Percentiles rank a stretch among this genome's conserved stretches.
phyloP scores from a whole-genome alignment of 169 alveolate species.

The Plasmodium berghei region DNA sequence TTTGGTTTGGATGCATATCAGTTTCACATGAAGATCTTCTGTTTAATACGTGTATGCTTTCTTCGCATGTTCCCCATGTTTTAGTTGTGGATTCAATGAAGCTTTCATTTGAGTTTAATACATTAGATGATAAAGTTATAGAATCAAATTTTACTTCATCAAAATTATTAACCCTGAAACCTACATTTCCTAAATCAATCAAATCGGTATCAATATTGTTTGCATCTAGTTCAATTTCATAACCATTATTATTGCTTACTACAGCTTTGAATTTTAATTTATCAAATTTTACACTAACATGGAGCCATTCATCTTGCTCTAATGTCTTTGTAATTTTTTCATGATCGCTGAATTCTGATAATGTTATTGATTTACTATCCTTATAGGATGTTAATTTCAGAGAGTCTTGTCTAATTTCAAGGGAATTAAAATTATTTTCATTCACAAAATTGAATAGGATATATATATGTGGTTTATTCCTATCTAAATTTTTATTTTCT shows the following conservation, averaged over 20 bases:
- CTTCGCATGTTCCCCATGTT: slow-evolving; percentile 84
- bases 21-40: slow-evolving; percentile 79
- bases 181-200: slow-evolving; percentile 80
- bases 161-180: slow-evolving; percentile 44
- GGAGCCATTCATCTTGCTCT: slow-evolving; percentile 76
- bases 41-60: slow-evolving; percentile 79
- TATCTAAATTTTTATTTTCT: slow-evolving; percentile 11
- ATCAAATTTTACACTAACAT: slow-evolving; percentile 74
- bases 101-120: slow-evolving; percentile 21
- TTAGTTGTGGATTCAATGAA: slow-evolving; percentile 70
- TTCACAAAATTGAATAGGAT: slow-evolving; percentile 51
- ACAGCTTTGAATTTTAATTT: slow-evolving; percentile 77
- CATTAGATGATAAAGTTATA: slow-evolving; percentile 25
- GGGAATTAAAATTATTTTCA: slow-evolving; percentile 57
- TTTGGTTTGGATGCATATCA: slow-evolving; percentile 77
- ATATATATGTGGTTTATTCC: slow-evolving; percentile 13
- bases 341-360: slow-evolving; percentile 78
- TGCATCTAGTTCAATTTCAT: slow-evolving; percentile 70
- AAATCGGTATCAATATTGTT: slow-evolving; percentile 63
- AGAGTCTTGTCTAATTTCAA: slow-evolving; percentile 24
- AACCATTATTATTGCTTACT: slow-evolving; percentile 55
- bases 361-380: slow-evolving; percentile 70
- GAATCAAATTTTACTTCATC: slow-evolving; percentile 79
- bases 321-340: slow-evolving; percentile 77
- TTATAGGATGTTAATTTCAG: slow-evolving; percentile 44